Base-by-base conservation (phyloP, 2,329 filamentous ascomycete species). In the Scleromitrula shiraiana region DNA sequence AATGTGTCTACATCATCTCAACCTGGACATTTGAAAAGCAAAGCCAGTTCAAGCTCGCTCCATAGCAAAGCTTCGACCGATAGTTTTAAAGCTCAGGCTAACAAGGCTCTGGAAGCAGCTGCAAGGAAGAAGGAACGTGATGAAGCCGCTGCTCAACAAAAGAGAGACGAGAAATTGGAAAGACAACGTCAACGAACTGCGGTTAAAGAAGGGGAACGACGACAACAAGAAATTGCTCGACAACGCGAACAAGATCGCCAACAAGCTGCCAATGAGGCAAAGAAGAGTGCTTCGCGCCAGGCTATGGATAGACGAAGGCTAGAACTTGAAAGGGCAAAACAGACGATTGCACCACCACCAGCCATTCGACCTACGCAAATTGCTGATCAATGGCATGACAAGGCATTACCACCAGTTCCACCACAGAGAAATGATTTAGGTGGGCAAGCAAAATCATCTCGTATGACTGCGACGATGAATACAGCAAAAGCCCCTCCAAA, bases 111-210 rank as follows among this genome's bases (percentile, higher is more conserved):
- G 19, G 80, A 90, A 46, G 73, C 85, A 40, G 87, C 84, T 2
- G 85, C 87, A 32, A 83, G 82, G 61, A 90, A 89, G 66, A 91
- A 85, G 62, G 88, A 95, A 64, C 83, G 82, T 63, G 89, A 95
- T 58, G 88, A 94, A 62, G 80, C 82, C 40, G 86, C 89, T 55
- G 79, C 80, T 12, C 82, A 89, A 59, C 80, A 83, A 41, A 91
- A 88, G 61, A 82, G 83, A 7, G 86, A 94, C 17, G 82, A 84
- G 30, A 95, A 94, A 67, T 77, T 82, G 14, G 87, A 94, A 59
- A 70, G 85, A 27, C 88, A 95, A 62, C 81, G 85, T 40, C 88
- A 89, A 68, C 77, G 85, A 50, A 78, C 78, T 40, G 79, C 77
- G 5, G 65, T 70, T 15, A 81, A 83, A 56, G 81, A 84, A 51